phyloP scores from a whole-genome alignment of 305 asterid genomes.

The Solanum hybrid region DNA sequence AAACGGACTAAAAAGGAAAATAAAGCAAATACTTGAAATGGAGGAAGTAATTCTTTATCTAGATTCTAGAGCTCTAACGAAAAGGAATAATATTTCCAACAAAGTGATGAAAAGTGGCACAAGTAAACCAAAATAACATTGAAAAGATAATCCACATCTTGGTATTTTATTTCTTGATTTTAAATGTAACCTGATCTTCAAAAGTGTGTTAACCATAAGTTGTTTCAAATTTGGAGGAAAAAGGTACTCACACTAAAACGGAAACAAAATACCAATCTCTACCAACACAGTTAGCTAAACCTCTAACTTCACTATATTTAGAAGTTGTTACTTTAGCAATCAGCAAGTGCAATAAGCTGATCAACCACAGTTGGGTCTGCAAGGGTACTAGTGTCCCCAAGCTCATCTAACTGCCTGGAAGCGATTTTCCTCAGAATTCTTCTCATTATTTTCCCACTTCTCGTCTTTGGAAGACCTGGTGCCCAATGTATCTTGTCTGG shows the following conservation, averaged over 20 bases:
- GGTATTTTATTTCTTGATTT: background rate
- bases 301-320: background rate
- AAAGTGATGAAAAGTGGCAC: too few relatives aligned
- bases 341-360: slow-evolving; percentile 77
- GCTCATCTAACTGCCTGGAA: slow-evolving; percentile 83
- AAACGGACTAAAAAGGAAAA: too few relatives aligned
- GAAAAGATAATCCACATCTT: background rate
- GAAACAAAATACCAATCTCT: background rate
- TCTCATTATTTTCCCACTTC: slow-evolving; percentile 98
- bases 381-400: slow-evolving; percentile 66
- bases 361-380: slow-evolving; percentile 91
- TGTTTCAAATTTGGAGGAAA: background rate
- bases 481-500: slow-evolving; percentile 98
- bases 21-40: too few relatives aligned
- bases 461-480: slow-evolving; percentile 96
- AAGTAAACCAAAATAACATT: background rate
- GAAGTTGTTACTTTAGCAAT: slow-evolving; percentile 25
- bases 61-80: too few relatives aligned
- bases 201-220: background rate
- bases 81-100: too few relatives aligned
- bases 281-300: background rate
- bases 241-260: background rate
- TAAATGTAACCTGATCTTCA: background rate
- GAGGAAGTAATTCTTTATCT: too few relatives aligned
- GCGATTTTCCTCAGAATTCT: slow-evolving; percentile 91